These are phyloP conservation scores for Apiospora aurea DNA, from an alignment of 2,329 filamentous ascomycete species.

Conservation along the genomic window DNA sequence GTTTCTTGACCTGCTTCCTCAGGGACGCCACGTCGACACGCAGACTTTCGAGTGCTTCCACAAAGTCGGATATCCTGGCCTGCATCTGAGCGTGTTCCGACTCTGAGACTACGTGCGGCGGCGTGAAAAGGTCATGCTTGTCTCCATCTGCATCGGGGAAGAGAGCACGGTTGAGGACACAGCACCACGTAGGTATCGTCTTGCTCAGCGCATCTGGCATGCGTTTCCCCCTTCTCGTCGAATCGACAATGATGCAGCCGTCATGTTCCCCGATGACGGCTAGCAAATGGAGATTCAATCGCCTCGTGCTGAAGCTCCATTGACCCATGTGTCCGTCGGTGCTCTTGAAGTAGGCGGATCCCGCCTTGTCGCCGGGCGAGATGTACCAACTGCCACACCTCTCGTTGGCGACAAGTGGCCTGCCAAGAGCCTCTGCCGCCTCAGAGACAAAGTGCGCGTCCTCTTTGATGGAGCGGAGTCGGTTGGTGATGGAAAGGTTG, in stretches of 20 bases:
- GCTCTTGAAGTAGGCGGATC: slow-evolving; percentile 94
- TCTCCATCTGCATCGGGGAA: slow-evolving; percentile 61
- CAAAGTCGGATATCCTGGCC: slow-evolving; percentile 62
- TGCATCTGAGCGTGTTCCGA: slow-evolving; percentile 85
- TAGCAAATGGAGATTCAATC: slow-evolving; percentile 85
- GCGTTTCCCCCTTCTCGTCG: slow-evolving; percentile 87
- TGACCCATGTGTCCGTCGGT: slow-evolving; percentile 92
- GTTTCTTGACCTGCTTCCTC: slow-evolving; percentile 67
- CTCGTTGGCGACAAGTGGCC: slow-evolving; percentile 90
- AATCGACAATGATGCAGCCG: slow-evolving; percentile 90
- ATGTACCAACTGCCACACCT: slow-evolving; percentile 98
- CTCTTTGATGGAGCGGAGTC: slow-evolving; percentile 77
- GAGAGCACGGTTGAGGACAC: slow-evolving; percentile 80
- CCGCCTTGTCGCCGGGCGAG: slow-evolving; percentile 65
- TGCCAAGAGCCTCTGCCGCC: slow-evolving; percentile 60
- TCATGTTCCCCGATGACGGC: slow-evolving; percentile 69
- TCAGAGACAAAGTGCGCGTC: slow-evolving; percentile 78
- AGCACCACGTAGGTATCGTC: slow-evolving; percentile 93
- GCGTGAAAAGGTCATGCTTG: slow-evolving; percentile 68
- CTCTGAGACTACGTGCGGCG: slow-evolving; percentile 72
- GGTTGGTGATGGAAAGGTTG: slow-evolving; percentile 80
- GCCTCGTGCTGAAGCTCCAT: slow-evolving; percentile 87
- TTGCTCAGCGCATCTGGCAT: slow-evolving; percentile 96
- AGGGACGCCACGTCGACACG: slow-evolving; percentile 65
- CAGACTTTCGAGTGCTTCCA: slow-evolving; percentile 60